These are phyloP conservation scores for Bonia amplexicaulis DNA, from an alignment of 176 grass and related monocot genomes.

Conservation along the genomic window DNA sequence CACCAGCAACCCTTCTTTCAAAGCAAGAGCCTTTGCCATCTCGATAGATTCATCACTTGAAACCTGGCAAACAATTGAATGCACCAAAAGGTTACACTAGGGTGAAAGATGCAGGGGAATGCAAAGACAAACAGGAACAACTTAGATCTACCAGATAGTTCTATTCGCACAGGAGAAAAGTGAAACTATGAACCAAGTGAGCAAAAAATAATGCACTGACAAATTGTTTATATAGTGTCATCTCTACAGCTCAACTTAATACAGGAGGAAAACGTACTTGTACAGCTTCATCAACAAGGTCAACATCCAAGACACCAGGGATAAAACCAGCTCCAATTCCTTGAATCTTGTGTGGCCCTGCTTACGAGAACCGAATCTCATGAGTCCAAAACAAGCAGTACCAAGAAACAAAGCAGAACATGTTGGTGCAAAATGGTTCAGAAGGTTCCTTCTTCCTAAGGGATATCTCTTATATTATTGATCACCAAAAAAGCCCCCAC, in stretches of 20 bases:
- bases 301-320: conserved; percentile 70
- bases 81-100: background rate
- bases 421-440: conserved; percentile 15
- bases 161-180: background rate
- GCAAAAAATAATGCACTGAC: background rate
- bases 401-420: background rate
- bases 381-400: conserved; percentile 22
- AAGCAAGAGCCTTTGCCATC: conserved; percentile 62
- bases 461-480: background rate
- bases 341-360: conserved; percentile 95
- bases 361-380: background rate
- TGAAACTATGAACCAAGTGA: background rate
- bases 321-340: conserved; percentile 92
- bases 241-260: background rate
- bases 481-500: background rate
- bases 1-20: conserved; percentile 90
- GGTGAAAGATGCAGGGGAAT: background rate
- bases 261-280: conserved; percentile 36
- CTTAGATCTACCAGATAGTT: background rate
- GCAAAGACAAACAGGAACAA: background rate
- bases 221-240: background rate
- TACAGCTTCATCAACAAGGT: conserved; percentile 65
- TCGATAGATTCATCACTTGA: conserved; percentile 89
- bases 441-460: conserved; percentile 12
- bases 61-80: conserved; percentile 43